These are phyloP conservation scores for Naganishia cerealis DNA, from an alignment of 1,284 basidiomycete species.

Conservation along the genomic window DNA sequence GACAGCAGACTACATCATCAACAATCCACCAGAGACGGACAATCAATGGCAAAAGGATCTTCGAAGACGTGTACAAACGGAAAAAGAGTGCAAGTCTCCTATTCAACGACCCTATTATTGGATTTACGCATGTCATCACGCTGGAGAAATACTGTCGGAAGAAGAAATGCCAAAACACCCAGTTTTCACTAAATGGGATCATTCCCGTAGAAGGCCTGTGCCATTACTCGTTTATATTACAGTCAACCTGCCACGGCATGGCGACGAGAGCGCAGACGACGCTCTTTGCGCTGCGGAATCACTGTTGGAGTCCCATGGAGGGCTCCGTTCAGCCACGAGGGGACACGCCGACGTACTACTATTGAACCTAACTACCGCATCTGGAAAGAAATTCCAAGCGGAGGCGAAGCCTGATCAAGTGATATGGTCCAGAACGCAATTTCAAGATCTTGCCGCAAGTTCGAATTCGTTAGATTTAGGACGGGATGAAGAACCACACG, in stretches of 20 bases:
- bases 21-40: conserved; percentile 22
- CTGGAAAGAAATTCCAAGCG: conserved; percentile 6
- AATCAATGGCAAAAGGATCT: conserved; percentile 22
- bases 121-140: conserved; percentile 23
- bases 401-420: conserved; percentile 27
- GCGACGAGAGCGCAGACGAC: conserved; percentile 7
- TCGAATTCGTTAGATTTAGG: conserved; percentile 10
- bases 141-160: conserved; percentile 8
- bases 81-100: conserved; percentile 3
- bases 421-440: conserved; percentile 17
- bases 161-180: conserved; percentile 4
- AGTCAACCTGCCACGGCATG: conserved; percentile 16
- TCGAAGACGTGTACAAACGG: conserved; percentile 10
- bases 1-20: conserved; percentile 23
- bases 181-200: conserved; percentile 19
- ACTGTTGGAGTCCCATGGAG: conserved; percentile 12
- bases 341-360: conserved; percentile 19
- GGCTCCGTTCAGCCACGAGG: conserved; percentile 12
- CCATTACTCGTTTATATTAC: conserved; percentile 27
- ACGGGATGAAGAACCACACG: conserved; percentile 12
- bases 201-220: not conserved
- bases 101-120: conserved; percentile 24
- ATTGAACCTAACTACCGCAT: conserved; percentile 18
- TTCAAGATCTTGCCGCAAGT: conserved; percentile 1
- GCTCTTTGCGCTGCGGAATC: conserved; percentile 3